phyloP scores from a whole-genome alignment of 495 filamentous ascomycete genomes.

The Penicilliopsis zonata region DNA sequence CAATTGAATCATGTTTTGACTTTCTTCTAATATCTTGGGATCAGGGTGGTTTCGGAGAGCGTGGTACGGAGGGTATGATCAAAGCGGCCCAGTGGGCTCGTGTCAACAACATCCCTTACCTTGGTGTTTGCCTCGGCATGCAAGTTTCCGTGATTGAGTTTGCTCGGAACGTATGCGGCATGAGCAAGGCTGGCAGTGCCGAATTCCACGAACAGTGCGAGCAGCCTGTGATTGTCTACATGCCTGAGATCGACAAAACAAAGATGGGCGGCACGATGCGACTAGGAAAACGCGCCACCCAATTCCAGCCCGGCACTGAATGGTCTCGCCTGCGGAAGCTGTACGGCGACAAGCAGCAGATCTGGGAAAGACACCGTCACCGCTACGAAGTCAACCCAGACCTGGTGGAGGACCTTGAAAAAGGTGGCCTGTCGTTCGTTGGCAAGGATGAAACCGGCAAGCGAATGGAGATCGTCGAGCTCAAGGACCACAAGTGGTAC shows the following conservation, averaged over 20 bases:
- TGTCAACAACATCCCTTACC: conserved; percentile 65
- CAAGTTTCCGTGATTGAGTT: conserved; percentile 89
- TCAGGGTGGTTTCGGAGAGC: conserved; percentile 67
- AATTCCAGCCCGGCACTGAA: conserved; percentile 67
- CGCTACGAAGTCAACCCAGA: conserved; percentile 37
- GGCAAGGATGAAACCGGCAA: conserved; percentile 74
- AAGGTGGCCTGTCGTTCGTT: conserved; percentile 28
- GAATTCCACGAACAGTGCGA: conserved; percentile 49
- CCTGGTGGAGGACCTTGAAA: conserved; percentile 19
- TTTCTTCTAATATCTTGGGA: conserved; percentile 22
- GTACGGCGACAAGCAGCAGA: conserved; percentile 43
- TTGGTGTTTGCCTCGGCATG: conserved; percentile 92
- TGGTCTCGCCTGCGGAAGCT: conserved; percentile 68
- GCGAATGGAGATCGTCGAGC: conserved; percentile 86
- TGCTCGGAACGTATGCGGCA: conserved; percentile 57
- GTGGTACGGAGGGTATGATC: conserved; percentile 86
- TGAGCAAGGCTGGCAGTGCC: conserved; percentile 47
- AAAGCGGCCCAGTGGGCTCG: conserved; percentile 72
- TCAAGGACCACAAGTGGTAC: conserved; percentile 83
- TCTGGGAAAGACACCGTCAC: conserved; percentile 39
- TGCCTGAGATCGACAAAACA: conserved; percentile 73
- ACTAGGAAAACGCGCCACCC: conserved; percentile 60
- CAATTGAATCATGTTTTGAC: background rate
- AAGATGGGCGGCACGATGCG: conserved; percentile 89
- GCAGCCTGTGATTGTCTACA: conserved; percentile 66